These are phyloP conservation scores for Camellia oleifera DNA, from an alignment of 179 eudicot genomes.

Conservation along the genomic window DNA sequence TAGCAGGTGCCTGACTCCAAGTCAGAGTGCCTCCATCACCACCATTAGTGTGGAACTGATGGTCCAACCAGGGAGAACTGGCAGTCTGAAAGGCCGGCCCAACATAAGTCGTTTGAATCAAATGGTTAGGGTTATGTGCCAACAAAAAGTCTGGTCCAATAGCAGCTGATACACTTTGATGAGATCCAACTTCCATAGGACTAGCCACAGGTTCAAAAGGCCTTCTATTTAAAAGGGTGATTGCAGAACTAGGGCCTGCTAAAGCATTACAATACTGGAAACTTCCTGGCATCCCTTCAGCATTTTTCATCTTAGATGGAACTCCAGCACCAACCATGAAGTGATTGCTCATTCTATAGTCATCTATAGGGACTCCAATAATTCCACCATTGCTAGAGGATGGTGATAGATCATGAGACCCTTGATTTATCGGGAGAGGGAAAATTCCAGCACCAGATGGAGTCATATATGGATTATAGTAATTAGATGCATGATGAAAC, in stretches of 20 bases:
- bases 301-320: constrained; percentile 64
- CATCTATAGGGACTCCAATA: constrained; percentile 38
- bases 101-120: constrained; percentile 53
- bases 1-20: constrained; percentile 58
- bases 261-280: constrained; percentile 45
- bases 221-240: constrained; percentile 38
- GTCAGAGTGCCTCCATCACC: constrained; percentile 40
- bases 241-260: constrained; percentile 68
- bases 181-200: constrained; percentile 45
- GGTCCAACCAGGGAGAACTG: constrained; percentile 61
- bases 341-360: constrained; percentile 40
- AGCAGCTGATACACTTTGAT: constrained; percentile 39
- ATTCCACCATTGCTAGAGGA: constrained; percentile 53
- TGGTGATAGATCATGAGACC: constrained; percentile 47
- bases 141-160: constrained; percentile 45
- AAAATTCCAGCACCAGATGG: constrained; percentile 54
- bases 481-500: constrained; percentile 43
- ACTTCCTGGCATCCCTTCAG: constrained; percentile 51
- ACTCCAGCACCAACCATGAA: constrained; percentile 45
- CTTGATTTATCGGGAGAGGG: constrained; percentile 54
- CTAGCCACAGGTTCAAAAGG: constrained; percentile 47
- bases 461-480: constrained; percentile 50
- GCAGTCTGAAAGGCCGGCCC: constrained; percentile 55
- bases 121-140: constrained; percentile 43
- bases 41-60: constrained; percentile 39